Evolutionary conservation across 2,329 filamentous ascomycete genomes (phyloP), one percentile per base, ranked within the genome.

Genomic region (Ophiostoma quercus): DNA sequence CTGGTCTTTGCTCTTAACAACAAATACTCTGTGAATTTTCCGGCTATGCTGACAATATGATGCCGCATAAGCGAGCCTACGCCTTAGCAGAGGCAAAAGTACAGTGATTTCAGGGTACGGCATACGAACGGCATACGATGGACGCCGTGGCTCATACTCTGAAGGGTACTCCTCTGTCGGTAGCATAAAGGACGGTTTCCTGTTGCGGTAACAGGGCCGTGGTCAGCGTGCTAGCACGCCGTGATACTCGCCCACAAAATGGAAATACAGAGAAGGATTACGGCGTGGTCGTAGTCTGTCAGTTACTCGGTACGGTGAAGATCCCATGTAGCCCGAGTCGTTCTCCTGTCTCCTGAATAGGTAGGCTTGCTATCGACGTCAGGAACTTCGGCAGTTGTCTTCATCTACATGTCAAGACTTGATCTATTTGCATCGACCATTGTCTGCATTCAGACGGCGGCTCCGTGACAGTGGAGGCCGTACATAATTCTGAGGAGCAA

Each of bases 161-260:
- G 11, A 3, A 34, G 34, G 34, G 34, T 34, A 34, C 8, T 34
- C 8, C 34, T 34, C 34, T 34, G 34, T 34, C 34, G 2, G 34
- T 34, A 5, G 34, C 34, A 34, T 34, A 34, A 1, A 34, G 34
- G 8, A 34, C 34, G 3, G 62, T 41, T 65, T 37, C 62, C 62
- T 41, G 62, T 65, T 65, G 62, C 62, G 62, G 62, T 22, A 65
- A 41, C 34, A 63, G 37, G 60, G 60, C 60, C 60, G 60, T 63
- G 29, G 16, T 8, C 16, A 22, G 9, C 11, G n/a, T 25, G 11
- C 9, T 25, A 12, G 7, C 51, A 25, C 51, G 22, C 51, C 51
- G 51, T 57, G 51, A 62, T 62, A 32, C 14, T 32, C 57, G 25
- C 25, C 12, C 14, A 62, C 57, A 8, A 62, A 62, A 62, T 62